Percentiles rank a stretch among this genome's conserved stretches.
Conservation (phyloP, 345 rosid species). For the Populus alba region DNA sequence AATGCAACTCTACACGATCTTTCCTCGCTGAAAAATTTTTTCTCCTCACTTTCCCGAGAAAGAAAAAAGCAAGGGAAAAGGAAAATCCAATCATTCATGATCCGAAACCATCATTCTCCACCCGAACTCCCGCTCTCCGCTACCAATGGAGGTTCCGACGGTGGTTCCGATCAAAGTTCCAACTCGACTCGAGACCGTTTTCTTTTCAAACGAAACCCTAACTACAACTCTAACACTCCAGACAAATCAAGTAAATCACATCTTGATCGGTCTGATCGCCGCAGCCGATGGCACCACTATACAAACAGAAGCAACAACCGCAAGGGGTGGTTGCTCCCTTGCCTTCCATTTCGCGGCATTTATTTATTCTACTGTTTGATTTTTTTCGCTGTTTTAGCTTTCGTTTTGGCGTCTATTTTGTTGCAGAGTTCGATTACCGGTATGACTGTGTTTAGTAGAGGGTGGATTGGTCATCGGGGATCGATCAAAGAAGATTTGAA, state of each 20-base stretch:
- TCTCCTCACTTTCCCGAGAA: not conserved
- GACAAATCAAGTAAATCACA: constrained; percentile 34
- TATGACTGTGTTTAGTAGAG: constrained; percentile 45
- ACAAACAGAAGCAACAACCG: constrained; percentile 43
- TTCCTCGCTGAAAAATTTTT: not conserved
- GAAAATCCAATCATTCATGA: constrained; percentile 32
- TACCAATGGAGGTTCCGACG: constrained; percentile 1
- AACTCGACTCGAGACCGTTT: constrained; percentile 65
- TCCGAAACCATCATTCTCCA: constrained; percentile 38
- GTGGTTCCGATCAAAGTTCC: constrained; percentile 25
- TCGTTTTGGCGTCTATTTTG: constrained; percentile 66
- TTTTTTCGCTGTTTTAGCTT: constrained; percentile 60
- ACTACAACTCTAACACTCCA: constrained; percentile 26
- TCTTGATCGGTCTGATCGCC: constrained; percentile 43
- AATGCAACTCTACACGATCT: not conserved
- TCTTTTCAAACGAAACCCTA: constrained; percentile 55
- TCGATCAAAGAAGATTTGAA: constrained; percentile 41
- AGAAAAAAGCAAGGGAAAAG: not conserved
- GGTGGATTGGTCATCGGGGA: constrained; percentile 40
- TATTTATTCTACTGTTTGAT: constrained; percentile 59
- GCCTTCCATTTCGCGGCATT: constrained; percentile 56
- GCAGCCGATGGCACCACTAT: constrained; percentile 36
- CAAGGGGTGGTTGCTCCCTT: constrained; percentile 49
- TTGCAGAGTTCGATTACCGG: constrained; percentile 73
- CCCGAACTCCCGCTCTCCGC: constrained; percentile 9